A percentile compares a stretch with the other conserved stretches of the same genome.
These are phyloP conservation scores for Lactarius pseudohatsudake DNA, from an alignment of 768 basidiomycete genomes.

Conservation along the genomic window DNA sequence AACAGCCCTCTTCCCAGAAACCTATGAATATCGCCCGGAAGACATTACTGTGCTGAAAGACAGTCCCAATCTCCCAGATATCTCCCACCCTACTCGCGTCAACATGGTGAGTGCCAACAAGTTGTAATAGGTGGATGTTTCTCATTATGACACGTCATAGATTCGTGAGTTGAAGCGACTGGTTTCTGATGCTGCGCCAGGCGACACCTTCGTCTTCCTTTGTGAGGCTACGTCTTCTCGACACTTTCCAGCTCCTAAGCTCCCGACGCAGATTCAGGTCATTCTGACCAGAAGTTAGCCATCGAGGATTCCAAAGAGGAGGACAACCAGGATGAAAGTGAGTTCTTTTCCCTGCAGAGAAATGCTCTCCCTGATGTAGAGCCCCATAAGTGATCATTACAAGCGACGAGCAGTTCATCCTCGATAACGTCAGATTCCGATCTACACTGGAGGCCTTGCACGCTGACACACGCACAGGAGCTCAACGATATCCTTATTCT, in stretches of 20 bases:
- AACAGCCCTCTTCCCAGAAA: slow-evolving; percentile 6
- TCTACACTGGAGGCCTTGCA: neutral
- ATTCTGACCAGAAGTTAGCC: slow-evolving; percentile 29
- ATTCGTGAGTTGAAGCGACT: slow-evolving; percentile 26
- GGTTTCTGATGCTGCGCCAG: slow-evolving; percentile 28
- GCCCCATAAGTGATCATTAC: slow-evolving; percentile 16
- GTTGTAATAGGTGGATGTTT: neutral
- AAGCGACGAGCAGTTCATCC: slow-evolving; percentile 26
- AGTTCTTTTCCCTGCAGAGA: neutral
- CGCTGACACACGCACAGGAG: slow-evolving; percentile 16
- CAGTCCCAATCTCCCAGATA: neutral
- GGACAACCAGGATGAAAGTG: slow-evolving; percentile 32
- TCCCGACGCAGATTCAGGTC: slow-evolving; percentile 29
- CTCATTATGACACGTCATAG: slow-evolving; percentile 12
- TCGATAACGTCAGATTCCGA: slow-evolving; percentile 30
- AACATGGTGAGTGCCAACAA: slow-evolving; percentile 23
- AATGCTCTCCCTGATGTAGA: neutral
- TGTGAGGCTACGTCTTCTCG: slow-evolving; percentile 27
- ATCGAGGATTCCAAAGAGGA: slow-evolving; percentile 25
- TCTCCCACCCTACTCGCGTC: slow-evolving; percentile 18
- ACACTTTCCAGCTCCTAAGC: neutral
- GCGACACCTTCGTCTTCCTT: slow-evolving; percentile 33
- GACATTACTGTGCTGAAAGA: slow-evolving; percentile 29
- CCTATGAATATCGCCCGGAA: slow-evolving; percentile 23
- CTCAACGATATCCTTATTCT: slow-evolving; percentile 22